Percentiles rank a stretch among this genome's conserved stretches.
Conservation (phyloP, 2,329 filamentous ascomycete genomes). For the Colletotrichum sp. region DNA sequence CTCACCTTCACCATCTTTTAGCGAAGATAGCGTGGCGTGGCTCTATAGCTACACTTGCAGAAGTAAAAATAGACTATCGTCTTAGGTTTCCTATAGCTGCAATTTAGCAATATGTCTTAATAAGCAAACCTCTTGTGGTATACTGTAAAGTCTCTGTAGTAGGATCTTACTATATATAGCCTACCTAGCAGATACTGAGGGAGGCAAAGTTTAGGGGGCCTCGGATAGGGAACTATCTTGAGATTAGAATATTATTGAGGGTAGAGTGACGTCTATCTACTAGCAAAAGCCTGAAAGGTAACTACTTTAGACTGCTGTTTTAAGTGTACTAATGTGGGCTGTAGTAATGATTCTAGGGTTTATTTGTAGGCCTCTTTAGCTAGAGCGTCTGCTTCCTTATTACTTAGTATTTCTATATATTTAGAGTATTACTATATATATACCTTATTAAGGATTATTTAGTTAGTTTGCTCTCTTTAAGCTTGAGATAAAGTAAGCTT, state of each 20-base stretch:
- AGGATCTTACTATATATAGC: background rate
- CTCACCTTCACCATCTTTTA: background rate
- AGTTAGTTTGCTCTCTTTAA: background rate
- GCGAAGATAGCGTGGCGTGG: background rate
- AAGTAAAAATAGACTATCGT: background rate
- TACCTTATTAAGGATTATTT: background rate
- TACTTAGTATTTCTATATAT: background rate
- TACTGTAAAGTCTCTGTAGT: background rate
- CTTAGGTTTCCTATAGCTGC: background rate
- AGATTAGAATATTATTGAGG: background rate
- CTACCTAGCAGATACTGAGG: background rate
- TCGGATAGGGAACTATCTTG: background rate
- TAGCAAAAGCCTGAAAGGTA: background rate
- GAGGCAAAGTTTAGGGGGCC: background rate
- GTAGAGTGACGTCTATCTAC: background rate
- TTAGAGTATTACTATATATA: background rate
- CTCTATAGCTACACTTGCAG: background rate
- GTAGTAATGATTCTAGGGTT: background rate
- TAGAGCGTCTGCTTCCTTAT: background rate
- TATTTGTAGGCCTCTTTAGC: background rate
- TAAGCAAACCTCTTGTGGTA: background rate
- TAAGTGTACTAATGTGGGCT: background rate
- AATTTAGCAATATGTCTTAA: background rate
- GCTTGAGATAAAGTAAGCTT: background rate
- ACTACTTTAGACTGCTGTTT: background rate